Evolutionary conservation across 2,329 filamentous ascomycete species (phyloP), one percentile per base, ranked within the genome.

Genomic region (Tympanopsis confertula): DNA sequence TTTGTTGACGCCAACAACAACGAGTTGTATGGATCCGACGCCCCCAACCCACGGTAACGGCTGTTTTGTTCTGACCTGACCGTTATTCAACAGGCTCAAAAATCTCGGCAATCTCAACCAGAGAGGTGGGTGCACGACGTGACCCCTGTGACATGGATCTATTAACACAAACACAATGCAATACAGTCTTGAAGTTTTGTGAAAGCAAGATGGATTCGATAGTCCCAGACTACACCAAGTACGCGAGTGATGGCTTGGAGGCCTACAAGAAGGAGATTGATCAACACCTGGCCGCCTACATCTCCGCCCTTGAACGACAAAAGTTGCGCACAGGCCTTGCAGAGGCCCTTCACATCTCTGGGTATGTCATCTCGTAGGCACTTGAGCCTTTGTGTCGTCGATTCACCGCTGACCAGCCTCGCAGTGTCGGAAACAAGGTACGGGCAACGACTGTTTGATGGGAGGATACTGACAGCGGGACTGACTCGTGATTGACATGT

Each of bases 1-100:
- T 93, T 94, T 60, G 82, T 91, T 44, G 71, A 78, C 24, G 70
- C 74, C 47, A 94, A 94, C 69, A 94, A 95, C 66, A 87, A 82
- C 52, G 85, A 91, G 54, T 71, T 95, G n/a, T 26, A n/a, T n/a
- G 22, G 22, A 26, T 26, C 22, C 7, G 7, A 26, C n/a, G 22
- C 22, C n/a, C 22, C 22, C 7, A 26, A n/a, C 22, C 22, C 7
- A 10, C 22, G n/a, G 22, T 26, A 26, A 10, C 22, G 7, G 7
- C n/a, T 7, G 7, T n/a, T n/a, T 7, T 26, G n/a, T 26, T 26
- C 22, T 26, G 22, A 26, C 22, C 22, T 10, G 22, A 7, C 7
- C 7, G 22, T 10, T n/a, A 10, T n/a, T 7, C 7, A 26, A 26
- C n/a, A 26, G 22, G n/a, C 59, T 83, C 36, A 79, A 80, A 56